Evolutionary conservation across 2,329 filamentous ascomycete genomes (phyloP), one percentile per base, ranked within the genome.

Genomic region (Endoconidiophora laricicola): DNA sequence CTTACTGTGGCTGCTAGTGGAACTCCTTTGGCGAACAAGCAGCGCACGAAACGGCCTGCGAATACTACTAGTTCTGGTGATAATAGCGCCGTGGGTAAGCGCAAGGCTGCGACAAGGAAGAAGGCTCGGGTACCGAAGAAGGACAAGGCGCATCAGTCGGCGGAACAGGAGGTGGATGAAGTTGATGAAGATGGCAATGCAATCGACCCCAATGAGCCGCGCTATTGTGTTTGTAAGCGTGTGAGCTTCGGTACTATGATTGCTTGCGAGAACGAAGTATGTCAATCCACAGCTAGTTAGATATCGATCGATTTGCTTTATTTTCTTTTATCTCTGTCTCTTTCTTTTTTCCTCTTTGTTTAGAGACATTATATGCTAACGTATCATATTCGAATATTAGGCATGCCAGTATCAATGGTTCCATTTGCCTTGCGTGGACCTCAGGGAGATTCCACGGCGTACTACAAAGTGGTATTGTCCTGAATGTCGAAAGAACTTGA

Each of bases 391-490:
- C 6, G 18, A n/a, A 37, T 44, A 16, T 56, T 58, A 73, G 66
- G 68, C 83, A 65, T 91, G 85, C 65, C 79, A 85, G 57, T 78
- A 78, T 55, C 83, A 90, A 63, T 91, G 85, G 85, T 91, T 90
- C 62, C 85, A 91, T 60, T 71, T 91, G 39, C 77, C 79, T 55
- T 91, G 85, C 59, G 81, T 91, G 4, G 78, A 73, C 4, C 68
- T 91, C 33, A 68, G 71, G 9, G 71, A 79, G 22, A 76, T 83
- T 53, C 83, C 84, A 9, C 74, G 79, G 2, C 71, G 82, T 16
- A 82, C 81, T 29, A 80, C 80, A 2, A 87, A 86, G 63, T 91
- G 85, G 85, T 91, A 86, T 59, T 91, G 85, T 62, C 83, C 83
- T 1, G 78, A 86, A 46, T 91, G 85, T 60, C 69, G 79, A 39